Base-by-base conservation (phyloP, 2,329 filamentous ascomycete genomes). In the Tolypocladium album region DNA sequence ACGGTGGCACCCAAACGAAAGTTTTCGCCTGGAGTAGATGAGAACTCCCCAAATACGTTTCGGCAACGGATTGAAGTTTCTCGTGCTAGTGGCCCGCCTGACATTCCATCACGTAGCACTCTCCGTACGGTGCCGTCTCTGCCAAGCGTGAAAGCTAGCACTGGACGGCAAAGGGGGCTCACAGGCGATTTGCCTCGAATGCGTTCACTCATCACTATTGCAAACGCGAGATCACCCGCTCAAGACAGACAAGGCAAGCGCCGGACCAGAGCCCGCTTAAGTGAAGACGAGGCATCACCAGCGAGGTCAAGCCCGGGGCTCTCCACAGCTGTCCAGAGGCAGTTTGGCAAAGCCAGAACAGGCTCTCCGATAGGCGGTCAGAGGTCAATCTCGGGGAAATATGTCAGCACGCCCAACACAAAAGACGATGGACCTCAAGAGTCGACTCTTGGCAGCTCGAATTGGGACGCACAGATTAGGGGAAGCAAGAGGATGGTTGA, bases 401-500 rank as follows among this genome's bases (percentile, higher is more conserved):
- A 53, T 12, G 12, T 4, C 2, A 11, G 17, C 59, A 66, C 17
- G 22, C 34, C 52, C 39, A 39, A 1, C 9, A 11, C 7, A 24
- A 20, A 20, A 8, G 24, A 11, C 20, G 12, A 55, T 17, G 17
- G 11, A n/a, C 2, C 20, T n/a, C 20, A 20, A 12, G 39, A 17
- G 24, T 9, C 22, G 24, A 27, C 9, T 27, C 12, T 22, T 17
- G 58, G 58, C 22, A 59, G 52, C 50, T 47, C 58, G 24, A 64
- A 68, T 8, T 60, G 63, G 59, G 70, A 74, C 45, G 67, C 70
- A 0, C 75, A 77, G 60, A 68, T 67, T 0, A 67, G 76, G 61
- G 78, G 78, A 2, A 80, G 79, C 64, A 77, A 77, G 67, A 72
- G 73, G 50, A 82, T 84, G 78, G 80, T 84, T 9, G 80, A 84